A percentile compares a stretch with the other conserved stretches of the same genome.
Evolutionary conservation across 169 alveolate species (phyloP).

Genomic region (Eimeria acervulina): DNA sequence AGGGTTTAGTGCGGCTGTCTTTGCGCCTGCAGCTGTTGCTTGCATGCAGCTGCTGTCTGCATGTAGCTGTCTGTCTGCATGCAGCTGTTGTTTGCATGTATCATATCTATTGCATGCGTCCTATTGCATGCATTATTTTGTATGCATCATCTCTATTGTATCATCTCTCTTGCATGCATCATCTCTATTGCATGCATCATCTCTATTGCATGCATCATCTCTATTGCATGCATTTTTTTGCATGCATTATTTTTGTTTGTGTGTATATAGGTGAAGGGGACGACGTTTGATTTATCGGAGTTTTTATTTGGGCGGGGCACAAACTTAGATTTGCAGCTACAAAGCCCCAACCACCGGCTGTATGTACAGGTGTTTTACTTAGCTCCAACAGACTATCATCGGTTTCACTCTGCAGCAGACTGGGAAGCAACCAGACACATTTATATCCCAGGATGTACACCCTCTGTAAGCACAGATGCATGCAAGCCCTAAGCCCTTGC

Average conservation of each 20-base stretch:
- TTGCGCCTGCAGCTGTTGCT: background rate
- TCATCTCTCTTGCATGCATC: background rate
- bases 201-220: too few relatives aligned
- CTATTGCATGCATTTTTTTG: too few relatives aligned
- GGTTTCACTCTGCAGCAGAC: constrained; percentile 76
- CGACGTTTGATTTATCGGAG: constrained; percentile 25
- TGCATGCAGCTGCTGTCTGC: background rate
- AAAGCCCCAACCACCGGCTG: constrained; percentile 58
- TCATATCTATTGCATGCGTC: too few relatives aligned
- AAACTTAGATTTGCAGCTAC: background rate
- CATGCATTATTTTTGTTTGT: background rate
- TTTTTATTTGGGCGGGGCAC: constrained; percentile 47
- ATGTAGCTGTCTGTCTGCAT: too few relatives aligned
- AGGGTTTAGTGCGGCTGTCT: too few relatives aligned
- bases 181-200: too few relatives aligned
- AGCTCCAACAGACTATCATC: constrained; percentile 73
- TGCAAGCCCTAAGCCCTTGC: background rate
- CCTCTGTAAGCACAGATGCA: constrained; percentile 17
- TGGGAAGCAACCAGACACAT: constrained; percentile 37
- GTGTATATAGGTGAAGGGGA: constrained; percentile 50
- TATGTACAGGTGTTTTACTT: constrained; percentile 41
- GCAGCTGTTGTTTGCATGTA: background rate
- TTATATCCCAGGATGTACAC: constrained; percentile 78
- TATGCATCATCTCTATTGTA: too few relatives aligned
- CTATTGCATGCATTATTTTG: too few relatives aligned